Conservation (phyloP, 2,329 filamentous ascomycete genomes). For the Aspergillus thermomutatus region DNA sequence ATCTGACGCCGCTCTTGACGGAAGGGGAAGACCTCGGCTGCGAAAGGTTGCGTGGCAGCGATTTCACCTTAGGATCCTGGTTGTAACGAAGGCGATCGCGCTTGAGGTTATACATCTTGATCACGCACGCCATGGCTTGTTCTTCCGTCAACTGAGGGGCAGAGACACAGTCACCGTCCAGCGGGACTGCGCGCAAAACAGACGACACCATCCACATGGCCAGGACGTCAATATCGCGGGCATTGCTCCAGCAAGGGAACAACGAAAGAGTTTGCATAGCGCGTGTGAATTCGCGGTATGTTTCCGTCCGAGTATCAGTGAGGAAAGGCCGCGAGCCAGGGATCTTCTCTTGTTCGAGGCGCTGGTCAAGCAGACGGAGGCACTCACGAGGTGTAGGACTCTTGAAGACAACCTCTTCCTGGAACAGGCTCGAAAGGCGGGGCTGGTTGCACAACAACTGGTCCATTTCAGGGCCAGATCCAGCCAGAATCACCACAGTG, state of each 20-base stretch:
- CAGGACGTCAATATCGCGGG: conserved; percentile 15
- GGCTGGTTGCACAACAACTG: conserved; percentile 15
- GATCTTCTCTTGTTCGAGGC: conserved; percentile 13
- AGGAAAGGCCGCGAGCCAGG: conserved; percentile 10
- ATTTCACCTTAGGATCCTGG: conserved; percentile 17
- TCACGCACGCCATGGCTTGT: conserved; percentile 18
- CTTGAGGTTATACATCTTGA: conserved; percentile 18
- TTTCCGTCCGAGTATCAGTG: conserved; percentile 11
- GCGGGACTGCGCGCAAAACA: conserved; percentile 9
- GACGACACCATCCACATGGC: conserved; percentile 19
- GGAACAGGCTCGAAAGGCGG: conserved; percentile 15
- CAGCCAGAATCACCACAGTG: conserved; percentile 17
- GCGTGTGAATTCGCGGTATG: conserved; percentile 17
- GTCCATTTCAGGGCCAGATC: conserved; percentile 15
- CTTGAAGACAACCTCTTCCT: conserved; percentile 18
- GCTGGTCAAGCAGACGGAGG: conserved; percentile 15
- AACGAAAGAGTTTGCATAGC: conserved; percentile 18
- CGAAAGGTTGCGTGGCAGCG: conserved; percentile 15
- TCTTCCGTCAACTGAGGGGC: conserved; percentile 11
- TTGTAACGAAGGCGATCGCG: conserved; percentile 16
- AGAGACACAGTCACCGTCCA: conserved; percentile 7
- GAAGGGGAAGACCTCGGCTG: conserved; percentile 11
- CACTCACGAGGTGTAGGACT: conserved; percentile 18
- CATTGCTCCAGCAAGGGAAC: conserved; percentile 21
- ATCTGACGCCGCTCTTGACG: conserved; percentile 13